Base-by-base conservation (phyloP, 1,284 basidiomycete species). In the Cutaneotrichosporon sp. region DNA sequence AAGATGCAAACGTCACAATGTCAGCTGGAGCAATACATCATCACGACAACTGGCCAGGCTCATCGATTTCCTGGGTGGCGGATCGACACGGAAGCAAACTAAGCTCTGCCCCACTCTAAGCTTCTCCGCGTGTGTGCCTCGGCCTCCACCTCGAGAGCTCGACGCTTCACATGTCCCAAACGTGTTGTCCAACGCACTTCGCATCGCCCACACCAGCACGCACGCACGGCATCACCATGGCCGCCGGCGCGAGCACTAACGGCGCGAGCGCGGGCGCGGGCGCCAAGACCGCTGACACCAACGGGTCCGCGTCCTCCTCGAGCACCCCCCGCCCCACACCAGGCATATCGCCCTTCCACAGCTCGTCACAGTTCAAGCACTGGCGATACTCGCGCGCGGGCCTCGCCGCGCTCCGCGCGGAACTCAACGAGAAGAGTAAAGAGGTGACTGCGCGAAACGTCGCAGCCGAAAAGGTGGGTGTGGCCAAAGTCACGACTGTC, bases 321-420 rank as follows among this genome's bases (percentile, higher is more conserved):
- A n/a, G 26, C 26, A 30, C 7, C 26, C 7, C 26, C 30, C 46
- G 34, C 13, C 38, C 54, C 58, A 13, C 18, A 14, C 37, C 60
- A 48, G 41, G 70, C 9, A 52, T 55, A 4, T 65, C 70, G 8
- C 68, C 90, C 7, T 94, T 88, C 67, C 84, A 91, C 67, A 83
- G 82, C 51, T 88, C 88, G 58, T 90, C 89, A 0, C 91, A 96
- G 70, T 93, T 80, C 75, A 81, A 78, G 58, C 84, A 91, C 70
- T 97, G 91, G 91, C 79, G 90, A 44, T 93, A 84, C 74, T 91
- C 90, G 0, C 75, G 77, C 20, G 80, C 83, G 46, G 77, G 82
- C 52, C 80, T 97, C 3, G 75, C 67, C 4, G 64, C 77, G 9
- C 80, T 83, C 44, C 82, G 91, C 15, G 62, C 73, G 17, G 78